Base-by-base conservation (phyloP, 192 early-diverging fungal genomes). In the Endogone sp. region DNA sequence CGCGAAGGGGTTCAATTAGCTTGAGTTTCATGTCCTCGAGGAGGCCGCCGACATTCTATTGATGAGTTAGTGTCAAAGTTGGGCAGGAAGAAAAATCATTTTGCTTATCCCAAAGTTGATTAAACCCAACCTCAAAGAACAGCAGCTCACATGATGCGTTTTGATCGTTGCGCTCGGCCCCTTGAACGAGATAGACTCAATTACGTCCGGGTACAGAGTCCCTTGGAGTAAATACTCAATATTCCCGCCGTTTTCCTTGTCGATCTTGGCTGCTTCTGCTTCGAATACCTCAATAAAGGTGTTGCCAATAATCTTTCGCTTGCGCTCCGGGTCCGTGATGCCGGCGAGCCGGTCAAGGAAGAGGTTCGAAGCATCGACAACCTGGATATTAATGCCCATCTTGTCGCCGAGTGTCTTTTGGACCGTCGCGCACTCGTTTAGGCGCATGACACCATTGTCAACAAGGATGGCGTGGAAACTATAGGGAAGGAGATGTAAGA, bases 221-320 rank as follows among this genome's bases (percentile, higher is more conserved):
- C 97, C 97, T 84, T 98, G 97, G 65, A 99, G 84, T 70, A 99
- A 83, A 79, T 90, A 99, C 78, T 99, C 93, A 65, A 99, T 92
- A 63, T 92, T 87, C 23, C 90, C 91, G 21, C 91, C 92, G 65
- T 75, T 71, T 71, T 91, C 79, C 72, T 88, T 92, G 70, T 99
- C 95, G 69, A 99, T 94, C 68, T 86, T 86, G 71, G 86, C 84
- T 75, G 94, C 94, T 79, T 98, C 94, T 28, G 86, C 82, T 82
- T 98, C 96, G 74, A 99, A 99, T 27, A 99, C 94, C 80, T 99
- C 94, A 63, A 99, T 94, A 71, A 99, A 99, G 30, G 97, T 95
- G 89, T 97, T 97, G 60, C 97, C 97, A 64, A 99, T 99, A 73
- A 99, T 95, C 85, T 97, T 99, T 76, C 97, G 90, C 91, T 99